Evolutionary conservation across 768 basidiomycete species (phyloP).

Genomic region (Mycena capillaripes): DNA sequence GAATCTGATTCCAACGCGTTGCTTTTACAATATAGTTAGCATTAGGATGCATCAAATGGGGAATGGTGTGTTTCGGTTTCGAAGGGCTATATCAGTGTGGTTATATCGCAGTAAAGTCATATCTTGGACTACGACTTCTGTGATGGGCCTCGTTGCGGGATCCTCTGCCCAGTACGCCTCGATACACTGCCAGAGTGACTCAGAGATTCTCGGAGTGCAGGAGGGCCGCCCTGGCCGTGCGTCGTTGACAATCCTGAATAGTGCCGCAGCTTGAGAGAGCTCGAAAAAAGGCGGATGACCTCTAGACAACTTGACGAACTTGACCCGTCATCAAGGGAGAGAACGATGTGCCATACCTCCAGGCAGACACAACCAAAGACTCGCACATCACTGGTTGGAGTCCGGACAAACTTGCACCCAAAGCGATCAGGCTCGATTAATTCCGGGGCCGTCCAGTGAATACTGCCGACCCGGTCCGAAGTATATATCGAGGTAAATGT

Average conservation of each 20-base stretch:
- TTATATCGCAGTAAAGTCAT: too few relatives aligned
- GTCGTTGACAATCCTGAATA: conserved; percentile 6
- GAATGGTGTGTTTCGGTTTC: too few relatives aligned
- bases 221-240: conserved; percentile 5
- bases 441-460: conserved; percentile 54
- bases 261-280: conserved; percentile 4
- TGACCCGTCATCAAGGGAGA: not conserved
- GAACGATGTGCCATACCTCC: conserved; percentile 39
- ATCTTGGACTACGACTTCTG: conserved; percentile 10
- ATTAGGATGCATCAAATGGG: too few relatives aligned
- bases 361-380: conserved; percentile 50
- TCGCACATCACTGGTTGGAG: conserved; percentile 47
- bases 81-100: too few relatives aligned
- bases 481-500: conserved; percentile 43
- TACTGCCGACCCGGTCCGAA: conserved; percentile 43
- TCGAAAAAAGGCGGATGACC: conserved; percentile 21
- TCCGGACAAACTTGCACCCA: conserved; percentile 41
- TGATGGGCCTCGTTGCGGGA: not conserved
- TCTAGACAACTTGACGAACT: conserved; percentile 7
- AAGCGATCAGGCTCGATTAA: conserved; percentile 47
- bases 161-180: conserved; percentile 6
- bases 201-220: not conserved
- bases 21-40: too few relatives aligned
- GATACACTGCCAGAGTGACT: conserved; percentile 3
- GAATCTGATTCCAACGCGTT: too few relatives aligned